A percentile compares a stretch with the other conserved stretches of the same genome.
Conservation (phyloP, 164 flowering plant species). For the Sedum album region DNA sequence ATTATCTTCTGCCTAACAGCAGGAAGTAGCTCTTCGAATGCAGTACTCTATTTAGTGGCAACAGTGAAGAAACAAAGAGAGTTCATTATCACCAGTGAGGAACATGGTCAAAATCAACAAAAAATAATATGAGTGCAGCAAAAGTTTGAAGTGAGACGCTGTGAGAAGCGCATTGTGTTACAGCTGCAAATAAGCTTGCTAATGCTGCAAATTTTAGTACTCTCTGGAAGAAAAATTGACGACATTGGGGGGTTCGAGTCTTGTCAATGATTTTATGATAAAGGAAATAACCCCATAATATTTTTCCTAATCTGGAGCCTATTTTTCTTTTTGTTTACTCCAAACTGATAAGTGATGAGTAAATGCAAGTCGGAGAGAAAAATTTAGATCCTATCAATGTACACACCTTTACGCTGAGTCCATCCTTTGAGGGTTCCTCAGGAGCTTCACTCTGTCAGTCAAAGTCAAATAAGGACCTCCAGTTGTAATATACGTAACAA, state of each 20-base stretch:
- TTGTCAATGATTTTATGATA: not conserved
- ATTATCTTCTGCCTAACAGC: constrained; percentile 64
- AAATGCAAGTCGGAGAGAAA: not conserved
- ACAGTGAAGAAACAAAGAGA: not conserved
- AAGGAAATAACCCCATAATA: too few relatives aligned
- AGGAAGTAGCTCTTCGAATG: constrained; percentile 71
- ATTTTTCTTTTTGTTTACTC: not conserved
- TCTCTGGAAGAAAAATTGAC: not conserved
- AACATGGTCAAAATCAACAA: not conserved
- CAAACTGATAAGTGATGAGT: not conserved
- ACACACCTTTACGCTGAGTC: constrained; percentile 49
- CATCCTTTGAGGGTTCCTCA: constrained; percentile 60
- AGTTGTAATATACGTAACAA: not conserved
- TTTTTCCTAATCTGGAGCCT: not conserved
- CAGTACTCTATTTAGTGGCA: constrained; percentile 40
- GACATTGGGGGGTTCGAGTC: not conserved
- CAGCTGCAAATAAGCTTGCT: not conserved
- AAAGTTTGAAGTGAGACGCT: too few relatives aligned
- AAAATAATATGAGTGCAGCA: not conserved
- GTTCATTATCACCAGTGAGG: not conserved
- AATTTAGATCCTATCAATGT: not conserved
- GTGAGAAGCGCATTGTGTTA: not conserved
- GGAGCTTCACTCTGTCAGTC: constrained; percentile 66
- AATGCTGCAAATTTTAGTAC: not conserved
- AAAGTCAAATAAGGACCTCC: not conserved